Evolutionary conservation across 148 eudicot species (phyloP).

Genomic region (Camellia granthamiana): DNA sequence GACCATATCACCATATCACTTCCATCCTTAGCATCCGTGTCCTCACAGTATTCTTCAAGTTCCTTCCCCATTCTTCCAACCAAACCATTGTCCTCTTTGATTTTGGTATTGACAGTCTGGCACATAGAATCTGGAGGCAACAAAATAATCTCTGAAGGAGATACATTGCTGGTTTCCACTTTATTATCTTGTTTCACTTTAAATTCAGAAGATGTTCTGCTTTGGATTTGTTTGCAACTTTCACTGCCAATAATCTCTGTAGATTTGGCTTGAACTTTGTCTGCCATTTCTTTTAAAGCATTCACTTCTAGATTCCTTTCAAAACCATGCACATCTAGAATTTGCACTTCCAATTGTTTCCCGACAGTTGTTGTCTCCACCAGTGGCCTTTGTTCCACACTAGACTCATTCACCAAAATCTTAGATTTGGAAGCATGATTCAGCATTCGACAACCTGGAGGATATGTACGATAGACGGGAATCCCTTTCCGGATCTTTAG

Average conservation of each 20-base stretch:
- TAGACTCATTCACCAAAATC: background rate
- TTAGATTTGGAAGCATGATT: background rate
- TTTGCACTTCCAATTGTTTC: background rate
- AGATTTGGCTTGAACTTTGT: background rate
- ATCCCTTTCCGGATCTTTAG: conserved; percentile 17
- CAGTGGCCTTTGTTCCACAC: background rate
- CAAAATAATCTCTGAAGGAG: background rate
- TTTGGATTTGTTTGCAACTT: background rate
- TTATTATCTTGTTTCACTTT: background rate
- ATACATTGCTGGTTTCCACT: background rate
- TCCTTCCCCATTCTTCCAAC: background rate
- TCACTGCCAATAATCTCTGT: background rate
- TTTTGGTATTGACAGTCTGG: too few relatives aligned
- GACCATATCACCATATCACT: background rate
- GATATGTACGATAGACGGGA: background rate
- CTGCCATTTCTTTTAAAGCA: conserved; percentile 4
- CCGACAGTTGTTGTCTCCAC: background rate
- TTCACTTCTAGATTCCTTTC: background rate
- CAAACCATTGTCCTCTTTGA: background rate
- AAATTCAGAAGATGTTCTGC: background rate
- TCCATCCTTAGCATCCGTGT: background rate
- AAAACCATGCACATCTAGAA: background rate
- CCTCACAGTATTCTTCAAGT: background rate
- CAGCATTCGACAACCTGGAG: conserved; percentile 5
- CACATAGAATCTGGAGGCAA: background rate